Conservation (phyloP, 805 yeast species). For the Wickerhamiella sergipiensis region DNA sequence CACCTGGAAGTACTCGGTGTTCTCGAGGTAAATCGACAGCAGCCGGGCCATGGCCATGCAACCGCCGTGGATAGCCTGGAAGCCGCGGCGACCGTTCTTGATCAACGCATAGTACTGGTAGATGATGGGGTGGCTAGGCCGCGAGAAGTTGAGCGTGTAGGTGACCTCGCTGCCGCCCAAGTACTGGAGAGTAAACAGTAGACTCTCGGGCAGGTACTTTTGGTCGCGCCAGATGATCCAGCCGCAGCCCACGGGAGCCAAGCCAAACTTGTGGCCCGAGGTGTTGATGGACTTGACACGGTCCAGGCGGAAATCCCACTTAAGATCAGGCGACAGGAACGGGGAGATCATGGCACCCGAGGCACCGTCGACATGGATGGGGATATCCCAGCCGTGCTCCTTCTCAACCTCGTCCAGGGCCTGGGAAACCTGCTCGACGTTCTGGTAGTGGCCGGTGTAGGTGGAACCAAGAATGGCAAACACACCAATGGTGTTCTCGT, state of each 20-base stretch:
- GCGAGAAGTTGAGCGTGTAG: slow-evolving; percentile 73
- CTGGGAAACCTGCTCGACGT: slow-evolving; percentile 46
- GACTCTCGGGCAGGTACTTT: slow-evolving; percentile 48
- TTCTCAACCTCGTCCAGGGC: slow-evolving; percentile 56
- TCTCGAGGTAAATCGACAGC: slow-evolving; percentile 43
- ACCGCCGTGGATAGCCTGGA: slow-evolving; percentile 41
- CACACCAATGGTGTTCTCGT: slow-evolving; percentile 87
- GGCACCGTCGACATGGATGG: slow-evolving; percentile 91
- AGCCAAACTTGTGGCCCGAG: slow-evolving; percentile 87
- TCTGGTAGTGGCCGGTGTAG: slow-evolving; percentile 84
- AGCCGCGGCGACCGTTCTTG: slow-evolving; percentile 62
- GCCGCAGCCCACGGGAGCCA: slow-evolving; percentile 82
- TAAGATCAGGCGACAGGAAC: slow-evolving; percentile 55
- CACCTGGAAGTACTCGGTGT: slow-evolving; percentile 53
- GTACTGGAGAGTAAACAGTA: slow-evolving; percentile 67
- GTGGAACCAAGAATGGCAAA: slow-evolving; percentile 85
- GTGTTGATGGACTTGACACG: slow-evolving; percentile 78
- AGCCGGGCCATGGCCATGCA: slow-evolving; percentile 64
- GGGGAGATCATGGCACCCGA: slow-evolving; percentile 87
- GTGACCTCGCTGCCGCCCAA: slow-evolving; percentile 83
- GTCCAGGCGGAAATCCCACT: slow-evolving; percentile 71
- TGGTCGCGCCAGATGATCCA: slow-evolving; percentile 78
- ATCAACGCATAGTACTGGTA: slow-evolving; percentile 78
- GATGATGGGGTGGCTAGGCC: slow-evolving; percentile 85
- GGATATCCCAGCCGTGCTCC: slow-evolving; percentile 52